These are phyloP conservation scores for Mollisia scopiformis DNA, from an alignment of 2,329 filamentous ascomycete genomes.

Conservation along the genomic window DNA sequence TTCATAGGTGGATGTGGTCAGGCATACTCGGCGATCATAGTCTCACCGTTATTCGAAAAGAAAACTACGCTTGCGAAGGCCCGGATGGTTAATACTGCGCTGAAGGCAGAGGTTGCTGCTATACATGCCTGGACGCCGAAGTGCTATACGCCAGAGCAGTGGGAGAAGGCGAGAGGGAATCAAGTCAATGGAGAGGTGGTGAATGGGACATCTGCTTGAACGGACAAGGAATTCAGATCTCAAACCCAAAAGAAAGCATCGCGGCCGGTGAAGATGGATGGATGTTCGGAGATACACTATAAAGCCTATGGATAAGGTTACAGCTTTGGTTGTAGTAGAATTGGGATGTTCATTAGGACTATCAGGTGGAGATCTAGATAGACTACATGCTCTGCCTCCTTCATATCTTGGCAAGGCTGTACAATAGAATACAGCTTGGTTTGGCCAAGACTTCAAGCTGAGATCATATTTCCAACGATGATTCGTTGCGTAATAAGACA, in stretches of 20 bases:
- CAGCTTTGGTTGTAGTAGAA: not conserved
- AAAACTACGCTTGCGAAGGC: constrained; percentile 68
- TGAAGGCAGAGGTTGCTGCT: constrained; percentile 73
- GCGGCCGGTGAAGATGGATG: not conserved
- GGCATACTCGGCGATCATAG: constrained; percentile 71
- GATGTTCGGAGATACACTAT: too few species aligned
- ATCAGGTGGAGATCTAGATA: not conserved
- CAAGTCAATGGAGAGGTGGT: constrained; percentile 35
- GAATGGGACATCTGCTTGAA: constrained; percentile 35
- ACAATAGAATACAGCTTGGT: not conserved
- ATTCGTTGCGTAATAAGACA: not conserved
- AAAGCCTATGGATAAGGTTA: too few species aligned
- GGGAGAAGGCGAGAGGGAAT: constrained; percentile 54
- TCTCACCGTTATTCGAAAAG: constrained; percentile 60
- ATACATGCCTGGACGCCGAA: constrained; percentile 81
- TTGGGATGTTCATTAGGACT: not conserved
- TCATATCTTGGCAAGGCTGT: not conserved
- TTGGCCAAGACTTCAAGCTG: not conserved
- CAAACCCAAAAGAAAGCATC: not conserved
- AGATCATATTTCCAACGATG: not conserved
- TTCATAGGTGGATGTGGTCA: constrained; percentile 68
- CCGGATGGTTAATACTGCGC: constrained; percentile 66
- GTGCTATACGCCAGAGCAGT: constrained; percentile 74
- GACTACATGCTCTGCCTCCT: not conserved
- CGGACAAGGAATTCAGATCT: not conserved